Evolutionary conservation across 1,284 basidiomycete genomes (phyloP).

Genomic region (Rhodotorula sp.): DNA sequence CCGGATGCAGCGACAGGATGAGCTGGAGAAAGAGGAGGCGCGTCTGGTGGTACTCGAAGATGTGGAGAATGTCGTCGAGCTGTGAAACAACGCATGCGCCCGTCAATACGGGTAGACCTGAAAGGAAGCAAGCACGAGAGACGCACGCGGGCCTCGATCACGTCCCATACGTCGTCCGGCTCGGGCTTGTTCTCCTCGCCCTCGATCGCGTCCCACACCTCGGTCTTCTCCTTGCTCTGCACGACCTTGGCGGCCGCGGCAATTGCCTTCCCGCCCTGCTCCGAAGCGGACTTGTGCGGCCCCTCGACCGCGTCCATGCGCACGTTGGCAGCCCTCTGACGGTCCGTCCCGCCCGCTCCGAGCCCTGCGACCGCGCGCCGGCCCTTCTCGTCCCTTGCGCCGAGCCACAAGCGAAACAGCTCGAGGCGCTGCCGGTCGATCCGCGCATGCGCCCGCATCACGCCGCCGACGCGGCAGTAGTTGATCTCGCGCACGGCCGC

Average conservation of each 20-base stretch:
- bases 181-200: slow-evolving; percentile 6
- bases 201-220: not conserved
- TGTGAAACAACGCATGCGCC: not conserved
- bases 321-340: not conserved
- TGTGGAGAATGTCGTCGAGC: slow-evolving; percentile 30
- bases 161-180: slow-evolving; percentile 38
- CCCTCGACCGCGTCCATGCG: slow-evolving; percentile 2
- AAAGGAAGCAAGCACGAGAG: not conserved
- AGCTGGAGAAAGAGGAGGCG: slow-evolving; percentile 30
- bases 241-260: not conserved
- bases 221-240: slow-evolving; percentile 3
- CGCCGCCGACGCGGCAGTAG: slow-evolving; percentile 2
- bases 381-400: not conserved
- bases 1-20: slow-evolving; percentile 27
- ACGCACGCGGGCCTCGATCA: slow-evolving; percentile 32
- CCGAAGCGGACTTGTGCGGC: not conserved
- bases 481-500: slow-evolving; percentile 31
- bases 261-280: not conserved
- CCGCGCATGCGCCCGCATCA: slow-evolving; percentile 7
- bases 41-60: slow-evolving; percentile 35
- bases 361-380: not conserved
- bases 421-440: slow-evolving; percentile 26
- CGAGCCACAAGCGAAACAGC: slow-evolving; percentile 25
- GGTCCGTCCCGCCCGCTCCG: not conserved
- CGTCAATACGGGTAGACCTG: no score